These are phyloP conservation scores for Yamadazyma dendronema DNA, from an alignment of 1,139 yeast species.

Conservation along the genomic window DNA sequence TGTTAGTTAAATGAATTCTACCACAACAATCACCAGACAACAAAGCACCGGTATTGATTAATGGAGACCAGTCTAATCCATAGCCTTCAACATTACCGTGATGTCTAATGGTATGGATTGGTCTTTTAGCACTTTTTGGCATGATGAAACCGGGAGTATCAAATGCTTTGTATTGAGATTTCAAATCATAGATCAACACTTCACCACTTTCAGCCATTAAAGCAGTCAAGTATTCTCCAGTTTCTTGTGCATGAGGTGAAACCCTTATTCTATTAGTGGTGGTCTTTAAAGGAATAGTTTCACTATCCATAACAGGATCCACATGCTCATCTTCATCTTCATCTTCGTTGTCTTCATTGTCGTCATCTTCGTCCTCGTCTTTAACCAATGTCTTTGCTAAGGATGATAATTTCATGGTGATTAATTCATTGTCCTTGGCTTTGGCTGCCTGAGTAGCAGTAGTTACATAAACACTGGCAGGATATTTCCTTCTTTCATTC, in stretches of 20 bases:
- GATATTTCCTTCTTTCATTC: constrained; percentile 82
- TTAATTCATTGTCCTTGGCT: constrained; percentile 82
- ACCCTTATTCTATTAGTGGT: constrained; percentile 90
- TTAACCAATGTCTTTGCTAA: constrained; percentile 81
- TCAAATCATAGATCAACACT: constrained; percentile 77
- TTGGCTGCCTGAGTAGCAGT: constrained; percentile 94
- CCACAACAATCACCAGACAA: constrained; percentile 91
- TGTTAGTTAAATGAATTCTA: constrained; percentile 70
- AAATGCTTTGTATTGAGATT: constrained; percentile 74
- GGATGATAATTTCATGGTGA: constrained; percentile 79
- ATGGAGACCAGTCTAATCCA: constrained; percentile 96
- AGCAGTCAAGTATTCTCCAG: constrained; percentile 85
- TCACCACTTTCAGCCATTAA: constrained; percentile 91
- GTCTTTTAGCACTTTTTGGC: constrained; percentile 75
- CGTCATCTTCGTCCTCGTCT: constrained; percentile 73
- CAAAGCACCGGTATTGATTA: constrained; percentile 74
- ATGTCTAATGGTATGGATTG: constrained; percentile 75
- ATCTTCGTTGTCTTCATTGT: constrained; percentile 61
- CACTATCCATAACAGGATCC: constrained; percentile 88
- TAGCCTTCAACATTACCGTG: constrained; percentile 98
- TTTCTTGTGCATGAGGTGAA: constrained; percentile 71
- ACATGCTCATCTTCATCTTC: constrained; percentile 64
- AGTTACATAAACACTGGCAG: constrained; percentile 80
- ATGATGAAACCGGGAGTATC: constrained; percentile 84
- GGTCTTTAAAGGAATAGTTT: constrained; percentile 68